Base-by-base conservation (phyloP, 2,329 filamentous ascomycete genomes). In the Beauveria bassiana region DNA sequence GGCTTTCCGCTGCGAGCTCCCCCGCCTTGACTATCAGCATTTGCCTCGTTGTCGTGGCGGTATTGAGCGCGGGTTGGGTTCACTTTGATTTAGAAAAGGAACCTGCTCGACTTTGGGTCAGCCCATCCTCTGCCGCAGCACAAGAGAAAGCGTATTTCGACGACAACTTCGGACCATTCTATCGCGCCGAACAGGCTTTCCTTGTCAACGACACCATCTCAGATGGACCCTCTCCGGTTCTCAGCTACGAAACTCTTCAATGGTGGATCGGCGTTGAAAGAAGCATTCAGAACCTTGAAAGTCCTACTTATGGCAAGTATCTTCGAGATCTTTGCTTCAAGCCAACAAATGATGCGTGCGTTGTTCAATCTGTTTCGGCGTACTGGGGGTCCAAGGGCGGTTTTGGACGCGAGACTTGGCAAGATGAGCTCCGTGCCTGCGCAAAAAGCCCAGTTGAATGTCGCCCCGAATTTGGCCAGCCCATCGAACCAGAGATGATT, bases 231-330 rank as follows among this genome's bases (percentile, higher is more conserved):
- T 86, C 89, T 0, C 90, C 91, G 0, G 91, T 98, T 1, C 77
- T 99, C 61, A 92, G 85, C 72, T 95, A 96, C 66, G 91, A 97
- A 9, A 97, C 90, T 0, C 79, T 99, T 10, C 78, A 82, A 28
- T 99, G 95, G 95, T 98, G 93, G 95, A 90, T 95, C 70, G 90
- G 87, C 64, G 87, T 98, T 1, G 95, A 99, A 72, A 84, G 86
- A 66, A 86, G 87, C 54, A 85, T 98, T 42, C 81, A 82, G 61
- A 80, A 84, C 46, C 81, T 96, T 61, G 88, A 88, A 71, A 91
- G 92, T 3, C 71, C 83, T 16, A 79, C 86, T 22, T 86, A 84
- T 58, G 87, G 85, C 7, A 82, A 88, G 59, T 87, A 82, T 0
- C 80, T 99, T 3, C 79, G 91, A 28, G 90, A 98, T 70, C 84